Percentiles rank a stretch among this genome's conserved stretches.
Evolutionary conservation across 2,329 filamentous ascomycete species (phyloP).

Genomic region (Claviceps monticola): DNA sequence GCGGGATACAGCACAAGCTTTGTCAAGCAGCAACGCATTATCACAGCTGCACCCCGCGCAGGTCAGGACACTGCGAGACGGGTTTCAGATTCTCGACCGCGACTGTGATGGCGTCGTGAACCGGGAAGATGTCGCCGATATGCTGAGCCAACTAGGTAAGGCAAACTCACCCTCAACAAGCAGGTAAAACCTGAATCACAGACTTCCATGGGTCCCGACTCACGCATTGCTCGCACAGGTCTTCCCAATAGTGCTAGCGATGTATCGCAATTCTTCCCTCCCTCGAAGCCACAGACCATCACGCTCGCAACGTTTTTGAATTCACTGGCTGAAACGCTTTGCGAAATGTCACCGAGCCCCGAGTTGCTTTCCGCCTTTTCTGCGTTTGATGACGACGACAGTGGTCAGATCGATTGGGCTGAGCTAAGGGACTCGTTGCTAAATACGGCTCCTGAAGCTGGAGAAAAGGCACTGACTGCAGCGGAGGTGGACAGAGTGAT

Average conservation of each 20-base stretch:
- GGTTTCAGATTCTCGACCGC: constrained; percentile 84
- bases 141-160: constrained; percentile 70
- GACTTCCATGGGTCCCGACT: background rate
- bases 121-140: constrained; percentile 72
- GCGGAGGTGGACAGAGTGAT: constrained; percentile 79
- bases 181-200: background rate
- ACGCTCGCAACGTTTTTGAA: constrained; percentile 79
- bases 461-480: constrained; percentile 49
- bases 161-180: background rate
- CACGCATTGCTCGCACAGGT: constrained; percentile 30
- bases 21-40: constrained; percentile 39
- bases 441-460: constrained; percentile 65
- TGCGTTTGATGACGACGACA: constrained; percentile 92
- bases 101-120: constrained; percentile 76
- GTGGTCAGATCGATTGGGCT: constrained; percentile 73
- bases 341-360: constrained; percentile 58
- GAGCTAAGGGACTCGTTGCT: constrained; percentile 75
- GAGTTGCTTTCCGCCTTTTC: constrained; percentile 85
- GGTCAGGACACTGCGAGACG: constrained; percentile 76
- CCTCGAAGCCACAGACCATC: constrained; percentile 56
- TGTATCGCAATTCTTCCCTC: constrained; percentile 71
- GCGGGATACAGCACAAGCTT: constrained; percentile 19
- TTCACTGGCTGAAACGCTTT: constrained; percentile 60
- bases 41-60: constrained; percentile 69
- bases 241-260: constrained; percentile 59